Conservation (phyloP, 2,329 filamentous ascomycete species). For the Graphilbum sp. region DNA sequence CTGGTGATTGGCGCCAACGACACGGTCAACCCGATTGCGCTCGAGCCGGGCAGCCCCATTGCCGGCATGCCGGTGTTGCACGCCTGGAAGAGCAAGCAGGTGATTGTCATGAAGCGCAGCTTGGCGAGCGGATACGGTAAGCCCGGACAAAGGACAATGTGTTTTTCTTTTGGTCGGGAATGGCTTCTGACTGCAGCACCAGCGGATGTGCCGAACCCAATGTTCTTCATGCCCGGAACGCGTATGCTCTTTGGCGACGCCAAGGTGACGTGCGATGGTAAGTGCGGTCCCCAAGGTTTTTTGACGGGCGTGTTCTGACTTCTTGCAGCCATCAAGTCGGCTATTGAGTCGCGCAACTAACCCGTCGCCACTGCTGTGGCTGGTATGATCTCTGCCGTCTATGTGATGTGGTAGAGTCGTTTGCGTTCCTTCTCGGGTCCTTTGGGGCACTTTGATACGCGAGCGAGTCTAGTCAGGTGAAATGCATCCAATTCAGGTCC, state of each 20-base stretch:
- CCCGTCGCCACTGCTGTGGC: too few species aligned
- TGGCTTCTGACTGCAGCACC: slow-evolving; percentile 1
- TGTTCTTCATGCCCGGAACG: slow-evolving; percentile 83
- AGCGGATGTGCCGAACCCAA: slow-evolving; percentile 83
- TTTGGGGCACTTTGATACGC: too few species aligned
- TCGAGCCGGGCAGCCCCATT: slow-evolving; percentile 70
- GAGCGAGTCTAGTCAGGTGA: too few species aligned
- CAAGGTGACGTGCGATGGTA: slow-evolving; percentile 66
- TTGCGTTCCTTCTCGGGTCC: too few species aligned
- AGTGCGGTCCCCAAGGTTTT: slow-evolving; percentile 15
- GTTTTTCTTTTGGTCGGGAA: too few species aligned
- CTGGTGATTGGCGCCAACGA: slow-evolving; percentile 87
- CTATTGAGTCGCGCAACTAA: slow-evolving; percentile 14
- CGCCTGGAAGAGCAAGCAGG: slow-evolving; percentile 87
- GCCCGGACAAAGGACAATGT: slow-evolving; percentile 16
- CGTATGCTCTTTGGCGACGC: slow-evolving; percentile 90
- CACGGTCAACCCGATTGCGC: slow-evolving; percentile 77
- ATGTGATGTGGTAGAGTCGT: too few species aligned
- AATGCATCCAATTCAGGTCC: too few species aligned
- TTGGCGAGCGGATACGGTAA: slow-evolving; percentile 76
- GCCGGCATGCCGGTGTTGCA: slow-evolving; percentile 87
- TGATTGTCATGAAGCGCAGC: slow-evolving; percentile 84
- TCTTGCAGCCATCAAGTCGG: slow-evolving; percentile 15
- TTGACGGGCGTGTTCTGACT: not conserved
- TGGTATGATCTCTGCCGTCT: too few species aligned